These are phyloP conservation scores for Blastocystis sp. DNA, from an alignment of 352 stramenopile genomes.

Conservation along the genomic window DNA sequence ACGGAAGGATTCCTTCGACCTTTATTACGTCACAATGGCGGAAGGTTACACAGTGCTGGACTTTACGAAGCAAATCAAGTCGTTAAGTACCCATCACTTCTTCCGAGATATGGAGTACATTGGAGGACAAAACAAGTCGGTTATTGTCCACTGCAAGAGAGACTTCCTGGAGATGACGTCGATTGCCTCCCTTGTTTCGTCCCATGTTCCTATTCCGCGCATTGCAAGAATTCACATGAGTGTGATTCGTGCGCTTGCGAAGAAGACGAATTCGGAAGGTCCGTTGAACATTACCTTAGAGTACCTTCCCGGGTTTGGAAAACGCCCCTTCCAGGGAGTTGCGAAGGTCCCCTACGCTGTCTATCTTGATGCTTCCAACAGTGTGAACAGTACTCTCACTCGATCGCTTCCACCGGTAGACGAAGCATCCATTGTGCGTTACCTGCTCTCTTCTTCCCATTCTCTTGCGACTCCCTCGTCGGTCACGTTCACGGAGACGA, in stretches of 20 bases:
- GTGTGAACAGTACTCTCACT: background rate
- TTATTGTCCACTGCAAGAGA: slow-evolving; percentile 2
- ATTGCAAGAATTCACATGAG: background rate
- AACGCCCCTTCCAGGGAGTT: background rate
- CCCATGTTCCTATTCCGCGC: background rate
- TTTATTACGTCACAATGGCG: background rate
- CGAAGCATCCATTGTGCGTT: background rate
- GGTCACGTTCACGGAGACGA: background rate
- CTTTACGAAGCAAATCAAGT: background rate
- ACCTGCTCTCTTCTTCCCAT: background rate
- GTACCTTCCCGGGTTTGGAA: background rate
- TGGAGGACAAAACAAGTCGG: background rate
- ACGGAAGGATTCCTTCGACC: background rate
- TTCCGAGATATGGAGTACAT: background rate
- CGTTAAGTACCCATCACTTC: background rate
- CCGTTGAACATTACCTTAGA: background rate
- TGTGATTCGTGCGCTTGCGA: background rate
- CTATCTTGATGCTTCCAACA: background rate
- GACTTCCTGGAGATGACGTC: background rate
- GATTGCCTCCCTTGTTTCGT: background rate
- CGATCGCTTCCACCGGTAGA: background rate
- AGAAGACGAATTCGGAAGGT: background rate
- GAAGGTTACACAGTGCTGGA: background rate
- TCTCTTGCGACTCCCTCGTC: background rate
- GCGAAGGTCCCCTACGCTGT: background rate